Percentiles rank a stretch among this genome's conserved stretches.
These are phyloP conservation scores for Debaryomyces sp. DNA, from an alignment of 1,139 yeast species.

Conservation along the genomic window DNA sequence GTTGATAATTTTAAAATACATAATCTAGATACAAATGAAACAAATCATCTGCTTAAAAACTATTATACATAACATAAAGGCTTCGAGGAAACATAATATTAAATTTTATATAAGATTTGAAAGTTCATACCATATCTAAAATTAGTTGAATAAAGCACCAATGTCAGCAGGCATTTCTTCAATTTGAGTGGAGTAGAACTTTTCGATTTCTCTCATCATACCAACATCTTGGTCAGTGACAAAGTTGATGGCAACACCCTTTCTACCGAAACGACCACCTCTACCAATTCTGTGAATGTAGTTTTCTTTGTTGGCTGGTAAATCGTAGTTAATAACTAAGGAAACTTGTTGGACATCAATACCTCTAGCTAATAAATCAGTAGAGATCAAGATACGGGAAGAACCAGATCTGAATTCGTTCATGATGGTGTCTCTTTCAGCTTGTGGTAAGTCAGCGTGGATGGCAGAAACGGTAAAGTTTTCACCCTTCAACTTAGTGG, in stretches of 20 bases:
- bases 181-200: slow-evolving; percentile 97
- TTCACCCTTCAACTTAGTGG: slow-evolving; percentile 81
- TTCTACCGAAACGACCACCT: slow-evolving; percentile 99
- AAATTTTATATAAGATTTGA: slow-evolving; percentile 5
- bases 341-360: slow-evolving; percentile 99
- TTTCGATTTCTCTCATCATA: slow-evolving; percentile 96
- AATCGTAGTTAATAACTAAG: slow-evolving; percentile 94
- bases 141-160: slow-evolving; percentile 71
- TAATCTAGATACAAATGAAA: background rate
- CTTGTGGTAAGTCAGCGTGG: slow-evolving; percentile 97
- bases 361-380: slow-evolving; percentile 99
- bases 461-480: slow-evolving; percentile 96
- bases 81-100: slow-evolving; percentile 5
- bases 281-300: slow-evolving; percentile 99
- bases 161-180: slow-evolving; percentile 97
- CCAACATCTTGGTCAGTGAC: slow-evolving; percentile 90
- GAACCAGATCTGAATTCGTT: slow-evolving; percentile 98
- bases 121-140: slow-evolving; percentile 2
- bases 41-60: background rate
- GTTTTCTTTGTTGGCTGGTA: slow-evolving; percentile 97
- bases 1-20: background rate
- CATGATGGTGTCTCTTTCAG: slow-evolving; percentile 98
- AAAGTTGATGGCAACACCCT: slow-evolving; percentile 99
- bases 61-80: background rate
- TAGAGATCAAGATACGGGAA: slow-evolving; percentile 93